Evolutionary conservation across 2,329 filamentous ascomycete genomes (phyloP), one percentile per base, ranked within the genome.

Genomic region (Shiraia sp.): DNA sequence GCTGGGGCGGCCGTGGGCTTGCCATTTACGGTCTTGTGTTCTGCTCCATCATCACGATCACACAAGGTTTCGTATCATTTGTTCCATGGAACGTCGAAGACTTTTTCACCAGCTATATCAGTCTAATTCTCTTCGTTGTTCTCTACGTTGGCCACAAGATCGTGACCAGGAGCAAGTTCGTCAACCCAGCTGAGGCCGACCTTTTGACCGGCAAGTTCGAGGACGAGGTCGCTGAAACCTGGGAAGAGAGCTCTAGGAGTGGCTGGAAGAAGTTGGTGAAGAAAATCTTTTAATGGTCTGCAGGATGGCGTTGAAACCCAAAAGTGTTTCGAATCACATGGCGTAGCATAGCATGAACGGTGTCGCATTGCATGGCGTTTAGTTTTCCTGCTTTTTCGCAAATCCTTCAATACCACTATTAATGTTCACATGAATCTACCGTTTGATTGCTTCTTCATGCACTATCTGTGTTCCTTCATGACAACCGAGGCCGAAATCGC

Each of bases 91-190:
- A 44, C 31, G 57, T 55, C 2, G 49, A 62, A 36, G 42, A 61
- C 13, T 72, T 72, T 49, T 71, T 72, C 49, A 65, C 71, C 30
- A 59, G 62, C 1, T 72, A 72, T 46, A 53, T 72, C 46, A 69
- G 65, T 43, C 37, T 72, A 39, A 69, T 71, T 31, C 54, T 71
- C 4, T 71, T 71, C 47, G 57, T 47, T 2, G 66, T 73, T 0
- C 72, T 86, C 1, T 87, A 86, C 56, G 6, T 80, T 10, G 80
- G 76, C 2, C 85, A 87, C 72, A 92, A 69, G 52, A 17, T 66
- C 15, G 38, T 61, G 1, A 66, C 61, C 15, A 57, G 66, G 41
- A 67, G 63, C 32, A 61, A 61, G 25, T 70, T 75, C 32, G 59
- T 76, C 47, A 66, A 64, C 7, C 55, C 72, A 3, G 46, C 47